A percentile compares a stretch with the other conserved stretches of the same genome.
Evolutionary conservation across 139 green algal genomes (phyloP).

Genomic region (Coelastrella sp.): DNA sequence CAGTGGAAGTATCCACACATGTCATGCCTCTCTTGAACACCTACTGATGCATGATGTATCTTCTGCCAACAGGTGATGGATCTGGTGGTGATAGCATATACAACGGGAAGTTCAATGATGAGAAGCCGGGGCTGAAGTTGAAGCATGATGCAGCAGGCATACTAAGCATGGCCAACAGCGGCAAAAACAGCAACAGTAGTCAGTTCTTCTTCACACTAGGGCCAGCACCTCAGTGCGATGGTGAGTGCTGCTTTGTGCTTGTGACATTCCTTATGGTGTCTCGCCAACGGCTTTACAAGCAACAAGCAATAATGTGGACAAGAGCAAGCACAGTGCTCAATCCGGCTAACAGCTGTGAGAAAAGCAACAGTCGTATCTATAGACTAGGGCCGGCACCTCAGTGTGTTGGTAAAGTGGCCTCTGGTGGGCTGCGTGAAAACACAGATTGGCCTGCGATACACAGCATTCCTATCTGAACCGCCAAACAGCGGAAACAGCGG

Average conservation of each 20-base stretch:
- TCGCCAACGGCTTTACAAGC: background rate
- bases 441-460: no score
- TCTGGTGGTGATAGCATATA: conserved; percentile 89
- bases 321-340: no score
- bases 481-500: no score
- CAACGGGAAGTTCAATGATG: conserved; percentile 86
- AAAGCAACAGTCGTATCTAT: no score
- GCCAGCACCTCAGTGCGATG: conserved; percentile 77
- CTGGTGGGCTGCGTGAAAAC: no score
- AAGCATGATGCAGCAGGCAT: conserved; percentile 82
- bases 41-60: background rate
- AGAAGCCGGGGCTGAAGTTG: conserved; percentile 80
- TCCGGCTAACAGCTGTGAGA: no score
- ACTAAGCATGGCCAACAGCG: conserved; percentile 88
- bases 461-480: no score
- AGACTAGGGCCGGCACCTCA: no score
- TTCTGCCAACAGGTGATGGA: conserved; percentile 74
- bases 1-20: background rate
- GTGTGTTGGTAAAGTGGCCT: no score
- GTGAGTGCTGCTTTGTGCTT: conserved; percentile 6
- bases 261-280: background rate
- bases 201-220: conserved; percentile 93
- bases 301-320: no score
- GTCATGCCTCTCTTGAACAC: background rate
- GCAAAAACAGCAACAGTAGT: conserved; percentile 91